Evolutionary conservation across 2,329 filamentous ascomycete genomes (phyloP).

Genomic region (Fusarium pseudonygamai): DNA sequence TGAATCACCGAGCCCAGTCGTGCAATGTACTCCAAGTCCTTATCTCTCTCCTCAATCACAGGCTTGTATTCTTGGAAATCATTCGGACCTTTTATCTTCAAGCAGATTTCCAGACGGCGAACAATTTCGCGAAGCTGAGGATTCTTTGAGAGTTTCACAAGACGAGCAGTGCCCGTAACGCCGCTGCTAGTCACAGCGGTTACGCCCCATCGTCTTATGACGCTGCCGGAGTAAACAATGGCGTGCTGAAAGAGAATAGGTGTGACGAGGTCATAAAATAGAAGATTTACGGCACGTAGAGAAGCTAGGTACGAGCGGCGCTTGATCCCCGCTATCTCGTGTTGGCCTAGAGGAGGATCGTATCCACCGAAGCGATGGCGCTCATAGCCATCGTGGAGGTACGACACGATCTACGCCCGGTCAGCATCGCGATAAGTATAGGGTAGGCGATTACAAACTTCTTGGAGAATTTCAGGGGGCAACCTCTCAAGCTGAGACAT

Average conservation of each 20-base stretch:
- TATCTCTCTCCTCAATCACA: neutral
- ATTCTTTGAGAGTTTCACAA: neutral
- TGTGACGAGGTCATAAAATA: neutral
- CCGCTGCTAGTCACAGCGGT: neutral
- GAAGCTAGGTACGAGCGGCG: neutral
- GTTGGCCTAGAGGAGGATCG: neutral
- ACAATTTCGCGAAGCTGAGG: neutral
- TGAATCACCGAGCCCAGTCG: neutral
- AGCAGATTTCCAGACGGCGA: neutral
- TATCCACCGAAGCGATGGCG: neutral
- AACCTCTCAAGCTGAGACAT: neutral
- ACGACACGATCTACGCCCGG: neutral
- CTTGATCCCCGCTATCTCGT: neutral
- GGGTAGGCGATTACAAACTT: accelerated
- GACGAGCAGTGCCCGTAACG: neutral
- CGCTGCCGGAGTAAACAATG: neutral
- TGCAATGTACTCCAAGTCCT: neutral
- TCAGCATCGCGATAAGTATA: accelerated
- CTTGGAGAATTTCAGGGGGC: neutral
- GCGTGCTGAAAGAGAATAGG: neutral
- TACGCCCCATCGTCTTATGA: neutral
- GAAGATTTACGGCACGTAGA: neutral
- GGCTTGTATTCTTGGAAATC: neutral
- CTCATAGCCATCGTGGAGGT: neutral
- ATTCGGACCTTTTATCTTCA: neutral